phyloP scores from a whole-genome alignment of 495 filamentous ascomycete genomes.

The Niebla homalea region DNA sequence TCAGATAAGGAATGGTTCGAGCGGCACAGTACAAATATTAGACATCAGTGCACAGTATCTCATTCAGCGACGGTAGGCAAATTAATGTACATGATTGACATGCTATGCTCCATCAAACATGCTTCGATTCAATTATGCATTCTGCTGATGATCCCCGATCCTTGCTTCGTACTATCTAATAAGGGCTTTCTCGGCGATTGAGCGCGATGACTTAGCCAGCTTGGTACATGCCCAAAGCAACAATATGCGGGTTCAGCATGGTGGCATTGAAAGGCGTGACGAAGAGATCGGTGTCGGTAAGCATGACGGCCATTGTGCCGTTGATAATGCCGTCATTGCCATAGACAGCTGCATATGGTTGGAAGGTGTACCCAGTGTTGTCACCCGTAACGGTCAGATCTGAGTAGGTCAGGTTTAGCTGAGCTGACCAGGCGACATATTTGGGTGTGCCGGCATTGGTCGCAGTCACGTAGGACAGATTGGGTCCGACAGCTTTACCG shows the following conservation, averaged over 20 bases:
- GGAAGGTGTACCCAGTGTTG: slow-evolving; percentile 50
- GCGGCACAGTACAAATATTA: too few relatives aligned
- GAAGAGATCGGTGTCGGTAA: slow-evolving; percentile 56
- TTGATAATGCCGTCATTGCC: slow-evolving; percentile 59
- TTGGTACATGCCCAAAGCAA: slow-evolving; percentile 64
- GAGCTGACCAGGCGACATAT: slow-evolving; percentile 68
- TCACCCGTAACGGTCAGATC: slow-evolving; percentile 41
- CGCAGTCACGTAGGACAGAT: slow-evolving; percentile 65
- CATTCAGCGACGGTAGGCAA: too few relatives aligned
- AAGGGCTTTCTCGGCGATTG: too few relatives aligned
- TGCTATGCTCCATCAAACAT: too few relatives aligned
- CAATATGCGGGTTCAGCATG: slow-evolving; percentile 63
- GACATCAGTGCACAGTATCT: too few relatives aligned
- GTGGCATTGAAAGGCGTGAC: slow-evolving; percentile 68
- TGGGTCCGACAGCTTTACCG: slow-evolving; percentile 59
- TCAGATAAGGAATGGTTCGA: too few relatives aligned
- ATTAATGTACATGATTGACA: too few relatives aligned
- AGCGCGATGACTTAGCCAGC: slow-evolving; percentile 48
- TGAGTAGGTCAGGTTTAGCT: slow-evolving; percentile 77
- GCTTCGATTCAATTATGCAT: too few relatives aligned
- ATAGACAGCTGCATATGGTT: slow-evolving; percentile 51
- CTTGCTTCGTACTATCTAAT: not conserved
- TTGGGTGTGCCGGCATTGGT: slow-evolving; percentile 41
- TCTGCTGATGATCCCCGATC: too few relatives aligned
- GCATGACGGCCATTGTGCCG: slow-evolving; percentile 63